A percentile compares a stretch with the other conserved stretches of the same genome.
Conservation (phyloP, 108 stramenopile genomes). For the Cyclostephanos tholiformis region DNA sequence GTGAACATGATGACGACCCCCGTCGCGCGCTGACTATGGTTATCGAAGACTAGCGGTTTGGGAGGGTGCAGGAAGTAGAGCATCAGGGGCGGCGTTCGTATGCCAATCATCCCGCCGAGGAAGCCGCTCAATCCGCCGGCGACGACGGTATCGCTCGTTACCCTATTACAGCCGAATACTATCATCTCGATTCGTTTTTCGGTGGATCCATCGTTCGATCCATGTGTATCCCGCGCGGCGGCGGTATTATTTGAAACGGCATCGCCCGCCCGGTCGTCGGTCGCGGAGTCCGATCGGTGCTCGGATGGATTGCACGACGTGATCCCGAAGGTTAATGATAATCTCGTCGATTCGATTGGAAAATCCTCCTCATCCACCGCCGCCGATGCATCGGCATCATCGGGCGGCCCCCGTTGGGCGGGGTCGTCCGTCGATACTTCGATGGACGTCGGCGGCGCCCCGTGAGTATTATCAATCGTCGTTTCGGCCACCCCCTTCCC, state of each 20-base stretch:
- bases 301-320: slow-evolving; percentile 1
- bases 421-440: neutral
- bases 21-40: slow-evolving; percentile 46
- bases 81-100: slow-evolving; percentile 54
- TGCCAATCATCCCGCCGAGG: slow-evolving; percentile 52
- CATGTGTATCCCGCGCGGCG: too few relatives aligned
- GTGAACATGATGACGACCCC: slow-evolving; percentile 44
- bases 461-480: neutral
- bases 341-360: too few relatives aligned
- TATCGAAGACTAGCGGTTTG: slow-evolving; percentile 37
- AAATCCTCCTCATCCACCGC: too few relatives aligned
- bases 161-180: slow-evolving; percentile 16
- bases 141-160: slow-evolving; percentile 24
- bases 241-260: too few relatives aligned
- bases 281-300: neutral
- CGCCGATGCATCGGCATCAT: neutral
- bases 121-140: slow-evolving; percentile 48
- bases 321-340: neutral
- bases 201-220: neutral
- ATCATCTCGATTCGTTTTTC: slow-evolving; percentile 1
- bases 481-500: neutral
- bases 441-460: neutral
- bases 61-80: slow-evolving; percentile 55
- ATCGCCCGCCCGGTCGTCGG: too few relatives aligned
- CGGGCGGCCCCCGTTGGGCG: neutral